Evolutionary conservation across 306 rosid genomes (phyloP), one percentile per base, ranked within the genome.

Genomic region (Datisca glomerata): DNA sequence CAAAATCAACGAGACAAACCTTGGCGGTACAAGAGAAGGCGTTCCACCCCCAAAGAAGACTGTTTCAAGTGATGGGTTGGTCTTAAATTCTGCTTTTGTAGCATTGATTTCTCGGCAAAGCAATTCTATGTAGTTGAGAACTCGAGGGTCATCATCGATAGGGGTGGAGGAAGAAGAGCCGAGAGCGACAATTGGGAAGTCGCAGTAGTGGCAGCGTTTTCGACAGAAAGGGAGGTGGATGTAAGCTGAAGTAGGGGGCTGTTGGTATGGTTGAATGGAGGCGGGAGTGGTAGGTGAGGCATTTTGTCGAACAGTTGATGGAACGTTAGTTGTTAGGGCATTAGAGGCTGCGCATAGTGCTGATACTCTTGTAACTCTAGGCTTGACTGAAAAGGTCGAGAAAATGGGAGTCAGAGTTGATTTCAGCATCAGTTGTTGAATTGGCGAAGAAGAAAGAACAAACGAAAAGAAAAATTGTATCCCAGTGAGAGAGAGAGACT

Each of bases 191-290:
- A 89, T 70, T 27, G 95, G 75, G 75, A 89, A 89, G 79, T 84
- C 93, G 28, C 98, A 89, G 65, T 84, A 84, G 60, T 77, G 91
- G 79, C 98, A 84, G 25, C 98, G 93, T 61, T 84, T 80, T 31
- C 98, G 74, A 37, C 98, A 89, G 63, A 89, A 89, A 27, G 98
- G 86, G 60, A 89, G 93, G 84, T 84, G 98, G 48, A 89, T 16
- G 57, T 84, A 89, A 24, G 93, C 95, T 6, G 98, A 89, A 33
- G 86, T 43, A 21, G 97, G 73, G 6, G 55, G 57, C 2, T 28
- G 27, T 1, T 33, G 53, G 36, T 27, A 36, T 0, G 54, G 51
- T 0, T 49, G 55, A 25, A 33, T 12, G 10, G 23, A 10, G 35
- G 41, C 22, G 28, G 34, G 12, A 43, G 24, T 19, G 31, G 50